Percentiles rank a stretch among this genome's conserved stretches.
Conservation (phyloP, 495 filamentous ascomycete species). For the Penicillium flavigenum region DNA sequence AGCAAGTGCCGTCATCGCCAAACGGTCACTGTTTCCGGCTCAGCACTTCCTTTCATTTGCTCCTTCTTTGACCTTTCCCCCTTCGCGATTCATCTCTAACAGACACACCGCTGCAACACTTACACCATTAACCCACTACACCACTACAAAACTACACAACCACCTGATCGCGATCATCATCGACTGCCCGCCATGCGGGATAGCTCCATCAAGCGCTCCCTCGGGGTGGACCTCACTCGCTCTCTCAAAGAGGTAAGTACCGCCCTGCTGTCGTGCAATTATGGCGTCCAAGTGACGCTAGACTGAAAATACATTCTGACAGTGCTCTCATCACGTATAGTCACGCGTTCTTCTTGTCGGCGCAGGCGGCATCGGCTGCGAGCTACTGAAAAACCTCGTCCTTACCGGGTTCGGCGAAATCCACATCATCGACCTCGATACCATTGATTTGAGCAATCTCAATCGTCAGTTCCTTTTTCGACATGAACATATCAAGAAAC, state of each 20-base stretch:
- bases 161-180: conserved; percentile 14
- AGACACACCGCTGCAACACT: neutral
- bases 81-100: conserved; percentile 2
- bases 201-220: conserved; percentile 58
- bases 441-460: conserved; percentile 95
- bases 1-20: conserved; percentile 30
- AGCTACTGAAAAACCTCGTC: conserved; percentile 95
- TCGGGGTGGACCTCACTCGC: conserved; percentile 56
- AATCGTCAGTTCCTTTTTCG: conserved; percentile 98
- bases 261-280: neutral
- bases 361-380: conserved; percentile 95
- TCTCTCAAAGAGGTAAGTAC: conserved; percentile 63
- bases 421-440: conserved; percentile 96
- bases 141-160: neutral
- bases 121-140: neutral
- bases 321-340: conserved; percentile 42
- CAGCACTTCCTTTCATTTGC: conserved; percentile 14
- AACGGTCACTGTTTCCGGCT: conserved; percentile 24
- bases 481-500: conserved; percentile 95
- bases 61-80: conserved; percentile 12
- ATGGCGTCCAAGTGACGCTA: neutral
- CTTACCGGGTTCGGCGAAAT: conserved; percentile 92
- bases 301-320: conserved; percentile 19
- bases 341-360: conserved; percentile 90
- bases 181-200: conserved; percentile 51